These are phyloP conservation scores for Poa annua DNA, from an alignment of 176 grass and related monocot species.

Conservation along the genomic window DNA sequence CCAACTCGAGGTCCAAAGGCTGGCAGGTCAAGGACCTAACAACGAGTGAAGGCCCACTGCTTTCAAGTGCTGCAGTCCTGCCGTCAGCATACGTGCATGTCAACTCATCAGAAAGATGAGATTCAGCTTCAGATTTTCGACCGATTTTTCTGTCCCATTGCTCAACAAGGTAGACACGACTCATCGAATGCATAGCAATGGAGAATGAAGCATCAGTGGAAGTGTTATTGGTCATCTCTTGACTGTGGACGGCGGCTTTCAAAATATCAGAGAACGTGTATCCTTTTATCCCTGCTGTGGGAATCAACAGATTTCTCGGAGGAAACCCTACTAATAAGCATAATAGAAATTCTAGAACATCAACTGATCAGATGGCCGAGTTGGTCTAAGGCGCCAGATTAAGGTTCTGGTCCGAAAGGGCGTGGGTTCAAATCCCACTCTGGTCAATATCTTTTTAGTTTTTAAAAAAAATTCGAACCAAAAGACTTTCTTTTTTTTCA, in stretches of 20 bases:
- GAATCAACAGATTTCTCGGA: background rate
- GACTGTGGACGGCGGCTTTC: background rate
- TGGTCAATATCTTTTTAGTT: no score
- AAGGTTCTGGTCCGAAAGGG: slow-evolving; percentile 55
- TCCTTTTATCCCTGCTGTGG: background rate
- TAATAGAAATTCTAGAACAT: no score
- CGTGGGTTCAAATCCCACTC: no score
- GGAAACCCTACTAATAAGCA: no score
- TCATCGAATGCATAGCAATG: background rate
- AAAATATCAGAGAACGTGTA: background rate
- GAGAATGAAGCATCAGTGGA: background rate
- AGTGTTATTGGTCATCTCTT: background rate
- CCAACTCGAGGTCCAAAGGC: slow-evolving; percentile 22
- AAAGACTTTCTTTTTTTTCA: no score
- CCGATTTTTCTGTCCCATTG: background rate
- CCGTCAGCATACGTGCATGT: background rate
- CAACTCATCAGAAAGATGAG: background rate
- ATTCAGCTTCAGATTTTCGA: background rate
- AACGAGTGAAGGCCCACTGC: background rate
- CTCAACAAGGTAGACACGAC: background rate
- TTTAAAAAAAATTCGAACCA: no score
- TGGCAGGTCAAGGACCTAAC: slow-evolving; percentile 11
- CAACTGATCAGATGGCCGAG: slow-evolving; percentile 59
- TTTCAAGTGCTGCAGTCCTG: background rate
- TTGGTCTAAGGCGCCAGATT: slow-evolving; percentile 91